Percentiles rank a stretch among this genome's conserved stretches.
These are phyloP conservation scores for Psidium friedrichsthalianum DNA, from an alignment of 345 rosid genomes.

Conservation along the genomic window DNA sequence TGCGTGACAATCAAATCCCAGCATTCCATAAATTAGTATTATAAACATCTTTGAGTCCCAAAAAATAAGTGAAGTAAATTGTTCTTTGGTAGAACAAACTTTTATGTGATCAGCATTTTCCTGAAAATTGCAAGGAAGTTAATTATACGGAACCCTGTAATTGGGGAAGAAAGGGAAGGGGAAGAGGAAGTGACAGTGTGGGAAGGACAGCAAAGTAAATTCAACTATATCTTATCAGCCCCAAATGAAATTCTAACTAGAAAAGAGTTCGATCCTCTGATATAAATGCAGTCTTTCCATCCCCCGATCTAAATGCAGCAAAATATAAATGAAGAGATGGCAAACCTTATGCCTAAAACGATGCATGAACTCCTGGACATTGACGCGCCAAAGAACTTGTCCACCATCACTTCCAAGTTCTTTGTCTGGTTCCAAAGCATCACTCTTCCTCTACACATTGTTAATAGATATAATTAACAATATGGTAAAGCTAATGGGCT, in stretches of 20 bases:
- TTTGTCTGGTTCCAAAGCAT: constrained; percentile 21
- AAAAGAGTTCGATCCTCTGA: not conserved
- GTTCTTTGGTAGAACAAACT: not conserved
- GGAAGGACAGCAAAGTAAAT: not conserved
- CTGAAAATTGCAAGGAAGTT: not conserved
- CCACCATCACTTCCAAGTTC: constrained; percentile 19
- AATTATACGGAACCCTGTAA: not conserved
- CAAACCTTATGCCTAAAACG: constrained; percentile 75
- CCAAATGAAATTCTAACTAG: not conserved
- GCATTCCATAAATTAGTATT: not conserved
- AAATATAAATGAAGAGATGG: not conserved
- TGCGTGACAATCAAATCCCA: not conserved
- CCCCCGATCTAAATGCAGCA: not conserved
- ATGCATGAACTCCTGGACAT: constrained; percentile 65
- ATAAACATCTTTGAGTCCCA: not conserved
- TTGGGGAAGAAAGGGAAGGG: not conserved
- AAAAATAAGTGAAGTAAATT: not conserved
- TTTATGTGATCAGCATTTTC: not conserved
- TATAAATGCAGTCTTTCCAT: not conserved
- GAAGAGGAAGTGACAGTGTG: not conserved
- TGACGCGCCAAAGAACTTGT: constrained; percentile 68
- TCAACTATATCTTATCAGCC: not conserved
- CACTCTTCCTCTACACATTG: constrained; percentile 47
- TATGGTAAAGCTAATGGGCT: not conserved
- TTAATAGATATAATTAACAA: not conserved